These are phyloP conservation scores for Fusarium sp. DNA, from an alignment of 2,329 filamentous ascomycete species.

Conservation along the genomic window DNA sequence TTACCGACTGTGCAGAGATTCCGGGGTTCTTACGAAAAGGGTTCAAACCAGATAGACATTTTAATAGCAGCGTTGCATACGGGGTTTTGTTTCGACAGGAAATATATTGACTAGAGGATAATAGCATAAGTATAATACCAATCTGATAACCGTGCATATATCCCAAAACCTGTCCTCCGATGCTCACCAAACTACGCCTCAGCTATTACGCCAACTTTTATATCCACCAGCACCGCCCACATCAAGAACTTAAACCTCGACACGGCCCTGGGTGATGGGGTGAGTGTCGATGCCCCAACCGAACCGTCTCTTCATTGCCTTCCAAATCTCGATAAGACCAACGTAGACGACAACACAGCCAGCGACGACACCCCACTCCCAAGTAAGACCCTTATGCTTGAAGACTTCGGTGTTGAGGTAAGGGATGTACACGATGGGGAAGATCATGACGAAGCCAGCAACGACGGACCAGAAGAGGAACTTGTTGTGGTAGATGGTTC, in stretches of 20 bases:
- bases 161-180: conserved; percentile 48
- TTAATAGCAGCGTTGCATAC: conserved; percentile 38
- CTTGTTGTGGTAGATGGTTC: conserved; percentile 74
- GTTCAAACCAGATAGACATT: conserved; percentile 34
- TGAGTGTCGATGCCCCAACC: conserved; percentile 49
- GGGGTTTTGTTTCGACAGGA: conserved; percentile 40
- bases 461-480: conserved; percentile 74
- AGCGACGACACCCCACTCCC: conserved; percentile 78
- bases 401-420: conserved; percentile 74
- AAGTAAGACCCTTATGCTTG: conserved; percentile 74
- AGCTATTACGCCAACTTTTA: background rate
- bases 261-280: conserved; percentile 29
- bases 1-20: conserved; percentile 13
- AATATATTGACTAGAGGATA: conserved; percentile 48
- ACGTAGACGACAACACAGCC: conserved; percentile 70
- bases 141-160: conserved; percentile 43
- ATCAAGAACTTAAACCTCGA: conserved; percentile 29
- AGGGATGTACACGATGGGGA: conserved; percentile 75
- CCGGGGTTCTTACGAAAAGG: conserved; percentile 31
- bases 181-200: conserved; percentile 3
- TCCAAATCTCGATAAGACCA: conserved; percentile 74
- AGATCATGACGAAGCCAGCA: conserved; percentile 69
- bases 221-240: background rate
- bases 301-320: conserved; percentile 70
- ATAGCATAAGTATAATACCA: conserved; percentile 44